Evolutionary conservation across 2,329 filamentous ascomycete species (phyloP).

Genomic region (Talaromyces sp.): DNA sequence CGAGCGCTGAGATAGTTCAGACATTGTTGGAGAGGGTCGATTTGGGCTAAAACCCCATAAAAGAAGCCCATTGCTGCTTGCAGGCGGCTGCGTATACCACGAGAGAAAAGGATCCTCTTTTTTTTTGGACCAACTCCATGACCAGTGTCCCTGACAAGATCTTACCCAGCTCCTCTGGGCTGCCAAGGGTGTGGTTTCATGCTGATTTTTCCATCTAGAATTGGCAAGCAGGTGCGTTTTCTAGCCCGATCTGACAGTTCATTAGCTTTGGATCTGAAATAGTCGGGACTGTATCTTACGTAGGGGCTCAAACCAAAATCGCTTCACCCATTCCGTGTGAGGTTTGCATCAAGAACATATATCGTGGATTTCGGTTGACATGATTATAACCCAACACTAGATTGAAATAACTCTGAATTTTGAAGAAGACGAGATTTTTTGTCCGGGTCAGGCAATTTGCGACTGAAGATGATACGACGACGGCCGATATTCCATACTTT

Average conservation of each 20-base stretch:
- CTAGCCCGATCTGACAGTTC: background rate
- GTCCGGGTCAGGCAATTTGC: too few relatives aligned
- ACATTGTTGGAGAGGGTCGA: conserved; percentile 3
- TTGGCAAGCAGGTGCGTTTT: background rate
- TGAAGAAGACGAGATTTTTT: too few relatives aligned
- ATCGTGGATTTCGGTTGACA: too few relatives aligned
- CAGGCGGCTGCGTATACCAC: background rate
- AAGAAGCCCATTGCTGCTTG: conserved; percentile 1
- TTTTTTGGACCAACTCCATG: background rate
- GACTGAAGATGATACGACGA: too few relatives aligned
- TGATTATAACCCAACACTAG: too few relatives aligned
- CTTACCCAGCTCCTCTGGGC: background rate
- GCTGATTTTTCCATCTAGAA: background rate
- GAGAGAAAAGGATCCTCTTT: background rate
- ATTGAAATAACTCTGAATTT: too few relatives aligned
- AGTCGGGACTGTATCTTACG: too few relatives aligned
- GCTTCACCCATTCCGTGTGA: too few relatives aligned
- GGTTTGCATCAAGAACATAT: too few relatives aligned
- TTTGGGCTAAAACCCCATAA: conserved; percentile 8
- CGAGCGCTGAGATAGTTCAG: background rate
- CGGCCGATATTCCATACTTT: too few relatives aligned
- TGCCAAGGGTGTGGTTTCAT: background rate
- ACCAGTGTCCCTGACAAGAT: background rate
- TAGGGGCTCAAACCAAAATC: too few relatives aligned
- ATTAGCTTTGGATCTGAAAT: background rate